Conservation (phyloP, 108 stramenopile species). For the Cyclotella sp. region DNA sequence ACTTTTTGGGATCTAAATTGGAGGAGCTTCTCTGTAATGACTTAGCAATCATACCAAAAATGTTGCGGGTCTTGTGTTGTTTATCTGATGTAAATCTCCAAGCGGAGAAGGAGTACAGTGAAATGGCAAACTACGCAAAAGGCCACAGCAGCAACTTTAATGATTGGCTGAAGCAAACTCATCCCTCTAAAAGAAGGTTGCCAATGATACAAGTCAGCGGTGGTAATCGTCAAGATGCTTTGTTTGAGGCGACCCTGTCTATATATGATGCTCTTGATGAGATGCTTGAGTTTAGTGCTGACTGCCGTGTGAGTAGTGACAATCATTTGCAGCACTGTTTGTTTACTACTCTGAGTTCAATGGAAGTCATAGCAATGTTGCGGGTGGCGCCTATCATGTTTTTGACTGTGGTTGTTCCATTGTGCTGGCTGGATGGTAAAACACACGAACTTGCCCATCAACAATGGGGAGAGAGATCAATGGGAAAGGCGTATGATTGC, state of each 20-base stretch:
- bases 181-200: not conserved
- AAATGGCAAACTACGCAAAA: not conserved
- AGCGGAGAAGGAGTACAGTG: not conserved
- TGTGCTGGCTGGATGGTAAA: too few relatives aligned
- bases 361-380: too few relatives aligned
- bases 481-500: too few relatives aligned
- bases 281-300: not conserved
- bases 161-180: not conserved
- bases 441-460: too few relatives aligned
- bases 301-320: not conserved
- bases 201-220: not conserved
- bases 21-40: not conserved
- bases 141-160: not conserved
- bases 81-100: not conserved
- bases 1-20: not conserved
- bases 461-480: too few relatives aligned
- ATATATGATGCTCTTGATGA: too few relatives aligned
- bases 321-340: not conserved
- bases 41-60: not conserved
- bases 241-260: constrained; percentile 3
- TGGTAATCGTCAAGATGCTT: constrained; percentile 5
- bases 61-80: not conserved
- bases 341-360: too few relatives aligned
- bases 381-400: too few relatives aligned
- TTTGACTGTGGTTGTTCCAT: too few relatives aligned